These are phyloP conservation scores for Sugiyamaella grinbergsii DNA, from an alignment of 1,139 yeast species.

Conservation along the genomic window DNA sequence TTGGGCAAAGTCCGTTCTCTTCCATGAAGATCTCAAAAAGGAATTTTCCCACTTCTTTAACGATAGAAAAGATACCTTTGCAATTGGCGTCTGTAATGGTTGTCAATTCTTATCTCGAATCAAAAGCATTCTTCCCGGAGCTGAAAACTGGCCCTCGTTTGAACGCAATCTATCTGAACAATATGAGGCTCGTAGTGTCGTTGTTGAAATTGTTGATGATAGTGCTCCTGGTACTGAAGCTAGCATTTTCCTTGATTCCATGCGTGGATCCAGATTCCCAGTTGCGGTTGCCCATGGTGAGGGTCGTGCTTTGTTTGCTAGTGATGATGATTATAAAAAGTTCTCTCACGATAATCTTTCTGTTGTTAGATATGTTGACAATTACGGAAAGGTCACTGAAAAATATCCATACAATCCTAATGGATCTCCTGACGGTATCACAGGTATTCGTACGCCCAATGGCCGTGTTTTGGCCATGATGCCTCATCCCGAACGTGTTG, in stretches of 20 bases:
- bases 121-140: constrained; percentile 88
- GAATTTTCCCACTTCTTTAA: constrained; percentile 83
- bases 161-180: constrained; percentile 92
- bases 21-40: constrained; percentile 71
- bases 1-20: constrained; percentile 97
- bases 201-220: constrained; percentile 75
- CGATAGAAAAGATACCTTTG: constrained; percentile 87
- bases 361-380: constrained; percentile 81
- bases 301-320: constrained; percentile 79
- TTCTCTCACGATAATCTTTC: constrained; percentile 54
- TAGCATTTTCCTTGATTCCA: constrained; percentile 79
- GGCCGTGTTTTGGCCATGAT: constrained; percentile 98
- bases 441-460: constrained; percentile 86
- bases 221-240: constrained; percentile 46
- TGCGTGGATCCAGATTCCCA: constrained; percentile 91
- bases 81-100: constrained; percentile 99
- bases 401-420: constrained; percentile 93
- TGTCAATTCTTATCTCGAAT: constrained; percentile 94
- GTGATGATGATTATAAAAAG: constrained; percentile 48
- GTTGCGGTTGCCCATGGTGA: constrained; percentile 99
- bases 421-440: constrained; percentile 91
- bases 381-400: constrained; percentile 81
- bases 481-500: constrained; percentile 99
- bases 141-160: constrained; percentile 95
- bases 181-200: constrained; percentile 92